Percentiles rank a stretch among this genome's conserved stretches.
phyloP scores from a whole-genome alignment of 345 rosid genomes.

The Abelmoschus esculentus region DNA sequence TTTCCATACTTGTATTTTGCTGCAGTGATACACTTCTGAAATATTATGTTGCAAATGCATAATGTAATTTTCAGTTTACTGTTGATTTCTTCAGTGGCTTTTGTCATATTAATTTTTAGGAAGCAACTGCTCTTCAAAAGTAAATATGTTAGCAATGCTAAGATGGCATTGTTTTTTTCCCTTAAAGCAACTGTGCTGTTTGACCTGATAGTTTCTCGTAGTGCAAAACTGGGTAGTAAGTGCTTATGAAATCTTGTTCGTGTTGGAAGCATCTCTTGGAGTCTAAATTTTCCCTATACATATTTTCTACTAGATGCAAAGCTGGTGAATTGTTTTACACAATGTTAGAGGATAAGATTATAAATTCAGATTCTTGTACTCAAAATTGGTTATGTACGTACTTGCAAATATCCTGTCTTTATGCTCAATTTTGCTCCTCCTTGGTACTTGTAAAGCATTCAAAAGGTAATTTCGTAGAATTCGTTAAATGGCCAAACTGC shows the following conservation, averaged over 20 bases:
- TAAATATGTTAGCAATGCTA: background rate
- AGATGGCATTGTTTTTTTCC: background rate
- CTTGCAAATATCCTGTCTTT: background rate
- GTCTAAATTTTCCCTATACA: background rate
- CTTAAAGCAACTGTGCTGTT: background rate
- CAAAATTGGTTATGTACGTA: background rate
- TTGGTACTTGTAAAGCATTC: background rate
- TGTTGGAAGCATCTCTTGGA: background rate
- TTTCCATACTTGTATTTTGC: background rate
- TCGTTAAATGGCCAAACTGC: background rate
- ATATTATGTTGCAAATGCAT: background rate
- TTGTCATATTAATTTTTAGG: background rate
- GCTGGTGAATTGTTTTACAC: background rate
- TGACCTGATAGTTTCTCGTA: background rate
- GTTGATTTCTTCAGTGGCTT: background rate
- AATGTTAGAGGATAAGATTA: background rate
- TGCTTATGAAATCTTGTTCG: background rate
- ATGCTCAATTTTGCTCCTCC: background rate
- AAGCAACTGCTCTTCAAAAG: background rate
- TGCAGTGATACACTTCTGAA: background rate
- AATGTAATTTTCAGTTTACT: background rate
- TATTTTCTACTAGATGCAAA: background rate
- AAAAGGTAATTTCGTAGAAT: constrained; percentile 2
- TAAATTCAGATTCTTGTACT: background rate
- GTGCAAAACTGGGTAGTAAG: background rate